Conservation (phyloP, 1,284 basidiomycete species). For the Pseudozyma flocculosa region DNA sequence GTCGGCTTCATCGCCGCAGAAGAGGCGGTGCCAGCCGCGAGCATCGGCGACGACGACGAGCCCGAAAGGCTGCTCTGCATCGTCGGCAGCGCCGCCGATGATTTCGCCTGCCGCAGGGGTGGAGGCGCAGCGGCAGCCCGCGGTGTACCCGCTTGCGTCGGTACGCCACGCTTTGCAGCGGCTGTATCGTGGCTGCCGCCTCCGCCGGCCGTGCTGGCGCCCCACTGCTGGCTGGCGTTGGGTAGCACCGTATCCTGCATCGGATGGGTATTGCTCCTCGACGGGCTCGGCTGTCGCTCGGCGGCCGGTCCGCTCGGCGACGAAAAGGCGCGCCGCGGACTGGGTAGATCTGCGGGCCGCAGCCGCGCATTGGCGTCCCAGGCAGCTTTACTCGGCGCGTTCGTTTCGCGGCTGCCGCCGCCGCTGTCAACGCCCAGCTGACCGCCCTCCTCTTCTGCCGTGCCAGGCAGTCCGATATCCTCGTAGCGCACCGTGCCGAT, state of each 20-base stretch:
- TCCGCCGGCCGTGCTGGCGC: too few species aligned
- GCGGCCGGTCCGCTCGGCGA: background rate
- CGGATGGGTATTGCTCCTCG: slow-evolving; percentile 2
- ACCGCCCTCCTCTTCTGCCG: background rate
- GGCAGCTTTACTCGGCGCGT: background rate
- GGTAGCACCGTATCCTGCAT: background rate
- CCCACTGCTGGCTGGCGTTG: too few species aligned
- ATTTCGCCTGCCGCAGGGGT: slow-evolving; percentile 23
- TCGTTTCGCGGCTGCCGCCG: background rate
- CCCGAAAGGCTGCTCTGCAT: too few species aligned
- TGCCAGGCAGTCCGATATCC: background rate
- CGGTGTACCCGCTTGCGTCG: too few species aligned
- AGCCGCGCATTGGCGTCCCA: background rate
- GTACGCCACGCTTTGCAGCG: too few species aligned
- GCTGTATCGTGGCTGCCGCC: too few species aligned
- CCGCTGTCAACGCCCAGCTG: too few species aligned
- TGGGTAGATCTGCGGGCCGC: background rate
- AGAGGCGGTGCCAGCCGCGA: slow-evolving; percentile 1
- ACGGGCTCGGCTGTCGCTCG: background rate
- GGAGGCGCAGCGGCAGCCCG: slow-evolving; percentile 1
- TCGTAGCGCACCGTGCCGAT: slow-evolving; percentile 29
- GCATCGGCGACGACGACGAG: too few species aligned
- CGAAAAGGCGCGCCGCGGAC: slow-evolving; percentile 1
- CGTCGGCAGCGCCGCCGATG: slow-evolving; percentile 9
- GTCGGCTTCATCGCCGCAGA: slow-evolving; percentile 18